Evolutionary conservation across 202 grass and related monocot genomes (phyloP), one percentile per base, ranked within the genome.

Genomic region (Schoenoplectus tabernaemontani): DNA sequence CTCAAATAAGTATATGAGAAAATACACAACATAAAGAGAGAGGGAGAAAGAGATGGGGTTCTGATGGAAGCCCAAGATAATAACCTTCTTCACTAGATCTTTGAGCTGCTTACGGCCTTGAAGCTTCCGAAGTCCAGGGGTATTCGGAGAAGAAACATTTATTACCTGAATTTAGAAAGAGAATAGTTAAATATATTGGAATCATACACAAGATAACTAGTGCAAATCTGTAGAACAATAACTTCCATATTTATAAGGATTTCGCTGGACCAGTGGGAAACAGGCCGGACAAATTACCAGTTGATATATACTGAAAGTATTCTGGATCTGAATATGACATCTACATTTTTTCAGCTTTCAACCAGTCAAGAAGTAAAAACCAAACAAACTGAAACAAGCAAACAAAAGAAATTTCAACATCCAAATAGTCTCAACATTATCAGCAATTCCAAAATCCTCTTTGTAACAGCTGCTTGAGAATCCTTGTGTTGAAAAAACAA

Each of bases 71-170:
- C 11, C n/a, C 54, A 30, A 23, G 51, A 56, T 1, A 59, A 69
- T 72, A 11, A 95, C 96, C 92, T 90, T 95, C 82, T 95, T 95
- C 72, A 99, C 92, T 64, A 95, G 88, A 88, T 99, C 91, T 82
- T 89, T 92, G 67, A 93, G 83, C 82, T 99, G 96, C 54, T 92
- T 92, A 90, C 96, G 87, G 53, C 96, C 90, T 87, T 99, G 86
- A 78, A 95, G 87, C 87, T 88, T 80, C 62, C 90, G 85, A 72
- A 99, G 92, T n/a, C 96, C 96, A 75, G 96, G 96, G 82, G 91
- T 99, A 85, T 99, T 99, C 67, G 92, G 92, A 77, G 92, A 99
- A 79, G 96, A 99, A 43, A 99, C 81, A 86, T 95, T 99, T 82
- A 99, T 95, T 51, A 99, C 96, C 96, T 93, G 76, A 72, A 86